A percentile compares a stretch with the other conserved stretches of the same genome.
Conservation (phyloP, 371 early-diverging fungal species). For the Basidiobolus meristosporus region DNA sequence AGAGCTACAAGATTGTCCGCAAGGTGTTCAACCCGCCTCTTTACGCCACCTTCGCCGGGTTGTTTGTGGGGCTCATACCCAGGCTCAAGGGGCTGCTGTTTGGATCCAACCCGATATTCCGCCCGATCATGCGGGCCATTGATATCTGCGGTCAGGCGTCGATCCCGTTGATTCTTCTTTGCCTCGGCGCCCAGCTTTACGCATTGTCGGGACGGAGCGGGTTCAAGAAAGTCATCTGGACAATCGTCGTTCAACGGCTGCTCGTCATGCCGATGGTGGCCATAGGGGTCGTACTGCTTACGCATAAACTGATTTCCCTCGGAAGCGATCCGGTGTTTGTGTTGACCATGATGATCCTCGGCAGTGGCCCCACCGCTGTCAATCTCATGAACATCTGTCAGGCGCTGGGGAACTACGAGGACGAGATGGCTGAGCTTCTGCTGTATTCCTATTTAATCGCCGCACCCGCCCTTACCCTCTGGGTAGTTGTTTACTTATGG, state of each 20-base stretch:
- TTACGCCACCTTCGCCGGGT: constrained; percentile 22
- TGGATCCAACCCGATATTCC: too few species aligned
- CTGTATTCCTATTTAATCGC: constrained; percentile 2
- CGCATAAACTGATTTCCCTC: constrained; percentile 7
- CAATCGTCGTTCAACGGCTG: constrained; percentile 14
- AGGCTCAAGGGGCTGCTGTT: constrained; percentile 19
- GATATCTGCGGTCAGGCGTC: constrained; percentile 30
- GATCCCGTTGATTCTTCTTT: constrained; percentile 30
- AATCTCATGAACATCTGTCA: constrained; percentile 25
- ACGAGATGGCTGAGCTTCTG: constrained; percentile 23
- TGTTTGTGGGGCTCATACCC: constrained; percentile 26
- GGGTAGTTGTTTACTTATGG: constrained; percentile 1
- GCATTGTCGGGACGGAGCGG: constrained; percentile 3
- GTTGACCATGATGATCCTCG: constrained; percentile 19
- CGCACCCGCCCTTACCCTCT: background rate
- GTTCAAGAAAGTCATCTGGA: background rate
- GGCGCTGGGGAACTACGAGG: constrained; percentile 20
- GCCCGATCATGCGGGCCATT: too few species aligned
- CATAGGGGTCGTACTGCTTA: constrained; percentile 9
- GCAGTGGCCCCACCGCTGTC: constrained; percentile 26
- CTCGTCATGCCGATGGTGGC: constrained; percentile 13
- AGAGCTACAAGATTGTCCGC: too few species aligned
- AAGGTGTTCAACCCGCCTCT: constrained; percentile 30
- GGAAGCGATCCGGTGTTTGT: constrained; percentile 23
- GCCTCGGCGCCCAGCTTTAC: constrained; percentile 31